A percentile compares a stretch with the other conserved stretches of the same genome.
These are phyloP conservation scores for Tolypocladium tundrense DNA, from an alignment of 2,329 filamentous ascomycete genomes.

Conservation along the genomic window DNA sequence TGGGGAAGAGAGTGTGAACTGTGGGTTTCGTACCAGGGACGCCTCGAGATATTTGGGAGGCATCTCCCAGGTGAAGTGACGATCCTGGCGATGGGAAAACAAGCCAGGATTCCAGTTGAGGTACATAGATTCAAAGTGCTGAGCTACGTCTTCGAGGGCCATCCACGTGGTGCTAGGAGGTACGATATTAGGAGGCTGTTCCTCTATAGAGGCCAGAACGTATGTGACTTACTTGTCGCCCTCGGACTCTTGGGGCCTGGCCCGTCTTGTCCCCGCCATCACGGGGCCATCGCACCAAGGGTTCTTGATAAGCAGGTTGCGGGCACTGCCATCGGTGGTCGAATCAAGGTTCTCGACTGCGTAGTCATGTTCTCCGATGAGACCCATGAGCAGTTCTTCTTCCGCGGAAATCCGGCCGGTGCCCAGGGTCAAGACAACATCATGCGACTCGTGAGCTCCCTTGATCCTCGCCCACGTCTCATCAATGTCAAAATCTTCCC, in stretches of 20 bases:
- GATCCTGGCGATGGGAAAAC: constrained; percentile 73
- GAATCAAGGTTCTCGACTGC: constrained; percentile 73
- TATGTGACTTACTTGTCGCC: constrained; percentile 1
- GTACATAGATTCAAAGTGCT: constrained; percentile 93
- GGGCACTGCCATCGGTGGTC: constrained; percentile 36
- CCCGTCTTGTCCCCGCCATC: constrained; percentile 36
- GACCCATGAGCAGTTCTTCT: constrained; percentile 70
- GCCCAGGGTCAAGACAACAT: constrained; percentile 82
- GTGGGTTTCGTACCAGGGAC: constrained; percentile 56
- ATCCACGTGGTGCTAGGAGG: constrained; percentile 83
- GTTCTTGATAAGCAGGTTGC: constrained; percentile 80
- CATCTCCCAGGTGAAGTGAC: constrained; percentile 78
- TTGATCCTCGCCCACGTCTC: constrained; percentile 70
- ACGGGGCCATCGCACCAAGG: constrained; percentile 81
- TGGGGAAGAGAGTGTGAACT: constrained; percentile 58
- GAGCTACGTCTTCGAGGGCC: constrained; percentile 72
- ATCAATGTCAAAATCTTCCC: constrained; percentile 67
- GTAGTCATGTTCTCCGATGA: constrained; percentile 90
- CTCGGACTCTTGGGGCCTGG: not conserved
- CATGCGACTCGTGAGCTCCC: constrained; percentile 62
- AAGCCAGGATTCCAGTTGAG: constrained; percentile 92
- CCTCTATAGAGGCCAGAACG: not conserved
- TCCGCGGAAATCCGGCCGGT: constrained; percentile 70
- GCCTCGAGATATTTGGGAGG: constrained; percentile 37
- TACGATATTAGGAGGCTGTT: constrained; percentile 3